Evolutionary conservation across 2,329 filamentous ascomycete species (phyloP), one percentile per base, ranked within the genome.

Genomic region (Colletotrichum cuscutae): DNA sequence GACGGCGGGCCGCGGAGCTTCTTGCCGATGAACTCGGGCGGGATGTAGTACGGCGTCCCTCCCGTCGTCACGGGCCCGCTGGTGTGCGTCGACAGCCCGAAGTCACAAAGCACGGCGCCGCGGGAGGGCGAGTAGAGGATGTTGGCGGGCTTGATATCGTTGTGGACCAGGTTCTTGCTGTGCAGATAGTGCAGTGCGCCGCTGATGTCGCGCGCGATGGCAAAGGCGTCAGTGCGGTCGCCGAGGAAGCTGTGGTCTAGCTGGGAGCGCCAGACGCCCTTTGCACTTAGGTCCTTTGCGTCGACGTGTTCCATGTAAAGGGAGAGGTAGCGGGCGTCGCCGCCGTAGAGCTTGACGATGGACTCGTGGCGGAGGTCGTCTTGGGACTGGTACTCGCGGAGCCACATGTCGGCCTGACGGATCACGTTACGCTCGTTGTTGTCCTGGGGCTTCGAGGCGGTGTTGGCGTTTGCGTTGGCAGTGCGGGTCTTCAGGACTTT

Each of bases 231-330:
- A 5, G 80, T 78, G 7, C 84, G 83, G 59, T 79, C 81, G 56
- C 89, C 89, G 13, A 81, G 78, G 71, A 91, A 91, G 65, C 84
- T 80, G 72, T 90, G 86, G 24, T 82, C 85, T 15, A 79, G 76
- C 24, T 79, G 80, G 66, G 81, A 84, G 28, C 88, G 86, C 89
- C 89, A 90, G 9, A 84, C 81, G 52, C 84, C 82, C 62, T 82
- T 80, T 35, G 84, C 83, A 1, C 87, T 85, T 49, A 91, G 81
- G 75, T 91, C 89, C 57, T 84, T 85, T 13, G 87, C 89, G 65
- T 90, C 87, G 5, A 91, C 84, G 72, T 90, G 87, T 77, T 91
- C 89, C 89, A 91, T 90, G 77, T 90, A 91, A 11, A 91, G 79
- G 3, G 88, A 89, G 49, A 91, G 79, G 76, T 88, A 90, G 42